A percentile compares a stretch with the other conserved stretches of the same genome.
Evolutionary conservation across 257 asterid genomes (phyloP).

Genomic region (Gentiana straminea): DNA sequence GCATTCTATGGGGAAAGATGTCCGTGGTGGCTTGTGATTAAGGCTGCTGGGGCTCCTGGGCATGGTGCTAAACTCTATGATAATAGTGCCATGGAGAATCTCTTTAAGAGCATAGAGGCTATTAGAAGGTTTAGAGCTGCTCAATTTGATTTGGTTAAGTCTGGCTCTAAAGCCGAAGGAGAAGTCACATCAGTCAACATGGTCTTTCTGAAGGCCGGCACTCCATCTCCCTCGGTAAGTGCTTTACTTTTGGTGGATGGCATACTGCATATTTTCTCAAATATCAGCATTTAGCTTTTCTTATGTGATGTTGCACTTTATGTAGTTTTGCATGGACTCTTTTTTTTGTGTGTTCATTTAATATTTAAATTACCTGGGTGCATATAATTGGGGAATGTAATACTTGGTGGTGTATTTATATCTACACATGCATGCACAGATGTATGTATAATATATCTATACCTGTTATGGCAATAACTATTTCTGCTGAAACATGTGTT

Average conservation of each 20-base stretch:
- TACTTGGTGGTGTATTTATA: too few relatives aligned
- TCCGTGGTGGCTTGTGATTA: conserved; percentile 82
- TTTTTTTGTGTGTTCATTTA: too few relatives aligned
- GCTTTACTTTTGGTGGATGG: not conserved
- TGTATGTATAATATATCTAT: too few relatives aligned
- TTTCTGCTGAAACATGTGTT: too few relatives aligned
- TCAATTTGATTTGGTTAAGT: conserved; percentile 82
- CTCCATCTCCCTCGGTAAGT: conserved; percentile 83
- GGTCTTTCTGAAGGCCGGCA: conserved; percentile 89
- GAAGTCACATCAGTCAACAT: conserved; percentile 82
- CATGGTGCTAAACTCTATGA: conserved; percentile 95
- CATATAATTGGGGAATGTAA: too few relatives aligned
- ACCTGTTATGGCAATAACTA: too few relatives aligned
- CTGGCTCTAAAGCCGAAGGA: conserved; percentile 71
- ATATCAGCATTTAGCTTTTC: not conserved
- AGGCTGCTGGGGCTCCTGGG: conserved; percentile 85
- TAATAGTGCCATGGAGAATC: conserved; percentile 89
- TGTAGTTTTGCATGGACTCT: too few relatives aligned
- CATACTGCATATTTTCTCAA: not conserved
- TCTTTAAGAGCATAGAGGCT: conserved; percentile 74
- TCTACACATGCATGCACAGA: too few relatives aligned
- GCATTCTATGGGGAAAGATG: conserved; percentile 77
- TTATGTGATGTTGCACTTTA: not conserved
- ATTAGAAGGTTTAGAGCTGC: conserved; percentile 70
- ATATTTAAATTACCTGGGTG: too few relatives aligned